Conservation (phyloP, 768 basidiomycete genomes). For the Naganishia kalamii region DNA sequence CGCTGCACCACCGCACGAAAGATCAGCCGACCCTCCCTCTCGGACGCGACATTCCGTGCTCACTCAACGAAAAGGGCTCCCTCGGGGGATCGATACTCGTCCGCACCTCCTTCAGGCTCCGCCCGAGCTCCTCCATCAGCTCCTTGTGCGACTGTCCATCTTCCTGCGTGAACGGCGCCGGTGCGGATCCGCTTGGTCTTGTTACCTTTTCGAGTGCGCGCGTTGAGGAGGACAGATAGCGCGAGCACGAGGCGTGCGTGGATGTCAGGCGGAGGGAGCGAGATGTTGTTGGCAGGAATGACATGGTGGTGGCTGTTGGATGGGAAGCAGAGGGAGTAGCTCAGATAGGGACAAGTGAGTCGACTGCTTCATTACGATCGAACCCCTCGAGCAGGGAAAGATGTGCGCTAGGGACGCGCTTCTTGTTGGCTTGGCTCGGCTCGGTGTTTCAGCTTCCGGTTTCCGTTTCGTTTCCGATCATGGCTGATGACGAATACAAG, state of each 20-base stretch:
- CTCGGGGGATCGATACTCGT: not conserved
- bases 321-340: too few relatives aligned
- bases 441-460: not conserved
- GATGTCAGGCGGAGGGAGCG: not conserved
- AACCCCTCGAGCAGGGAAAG: not conserved
- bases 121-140: not conserved
- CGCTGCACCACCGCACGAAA: not conserved
- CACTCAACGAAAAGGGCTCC: not conserved
- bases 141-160: not conserved
- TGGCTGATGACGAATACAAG: conserved; percentile 8
- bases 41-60: not conserved
- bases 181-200: conserved; percentile 4
- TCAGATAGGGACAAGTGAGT: too few relatives aligned
- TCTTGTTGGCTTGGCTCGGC: not conserved
- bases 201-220: not conserved
- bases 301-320: not conserved
- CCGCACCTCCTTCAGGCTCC: not conserved
- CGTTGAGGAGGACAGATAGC: not conserved
- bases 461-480: not conserved
- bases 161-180: not conserved
- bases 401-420: not conserved
- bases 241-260: not conserved
- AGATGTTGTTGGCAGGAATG: not conserved
- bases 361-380: not conserved
- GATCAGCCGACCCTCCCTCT: not conserved